Evolutionary conservation across 139 green algal genomes (phyloP).

Genomic region (Pleodorina starrii): DNA sequence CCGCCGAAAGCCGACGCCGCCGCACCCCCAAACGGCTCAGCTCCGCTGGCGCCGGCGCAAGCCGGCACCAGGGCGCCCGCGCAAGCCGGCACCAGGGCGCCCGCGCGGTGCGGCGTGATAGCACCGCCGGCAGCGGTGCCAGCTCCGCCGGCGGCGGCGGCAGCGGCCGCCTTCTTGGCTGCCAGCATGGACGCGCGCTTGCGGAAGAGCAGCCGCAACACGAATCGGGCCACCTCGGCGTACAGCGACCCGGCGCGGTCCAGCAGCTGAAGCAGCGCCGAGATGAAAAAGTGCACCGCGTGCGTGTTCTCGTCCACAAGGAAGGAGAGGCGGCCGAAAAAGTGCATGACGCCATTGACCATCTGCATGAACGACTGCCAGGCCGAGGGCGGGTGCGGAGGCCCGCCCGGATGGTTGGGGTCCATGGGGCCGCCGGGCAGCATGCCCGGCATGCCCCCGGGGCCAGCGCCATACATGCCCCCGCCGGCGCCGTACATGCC

Average conservation of each 20-base stretch:
- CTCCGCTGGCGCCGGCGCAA: not conserved
- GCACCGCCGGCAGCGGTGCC: not conserved
- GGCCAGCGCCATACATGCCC: conserved; percentile 54
- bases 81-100: not conserved
- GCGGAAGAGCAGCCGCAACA: conserved; percentile 89
- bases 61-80: not conserved
- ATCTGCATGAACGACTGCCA: conserved; percentile 86
- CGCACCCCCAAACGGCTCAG: not conserved
- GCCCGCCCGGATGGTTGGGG: conserved; percentile 63
- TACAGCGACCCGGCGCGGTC: conserved; percentile 95
- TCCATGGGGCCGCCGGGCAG: conserved; percentile 52
- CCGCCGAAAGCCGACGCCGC: not conserved
- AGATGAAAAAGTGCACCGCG: conserved; percentile 99
- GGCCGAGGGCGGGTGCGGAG: conserved; percentile 61
- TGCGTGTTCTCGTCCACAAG: conserved; percentile 99
- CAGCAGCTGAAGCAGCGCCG: conserved; percentile 93
- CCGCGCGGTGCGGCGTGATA: too few species aligned
- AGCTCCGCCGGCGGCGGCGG: not conserved
- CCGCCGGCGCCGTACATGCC: conserved; percentile 56
- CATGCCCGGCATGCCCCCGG: conserved; percentile 53
- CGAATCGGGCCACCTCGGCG: conserved; percentile 93
- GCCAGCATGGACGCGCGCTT: not conserved
- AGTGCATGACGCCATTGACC: conserved; percentile 89
- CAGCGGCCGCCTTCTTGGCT: not conserved
- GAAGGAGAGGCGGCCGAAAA: conserved; percentile 96